phyloP scores from a whole-genome alignment of 1,139 yeast species.

The Hansenula lynferdii region DNA sequence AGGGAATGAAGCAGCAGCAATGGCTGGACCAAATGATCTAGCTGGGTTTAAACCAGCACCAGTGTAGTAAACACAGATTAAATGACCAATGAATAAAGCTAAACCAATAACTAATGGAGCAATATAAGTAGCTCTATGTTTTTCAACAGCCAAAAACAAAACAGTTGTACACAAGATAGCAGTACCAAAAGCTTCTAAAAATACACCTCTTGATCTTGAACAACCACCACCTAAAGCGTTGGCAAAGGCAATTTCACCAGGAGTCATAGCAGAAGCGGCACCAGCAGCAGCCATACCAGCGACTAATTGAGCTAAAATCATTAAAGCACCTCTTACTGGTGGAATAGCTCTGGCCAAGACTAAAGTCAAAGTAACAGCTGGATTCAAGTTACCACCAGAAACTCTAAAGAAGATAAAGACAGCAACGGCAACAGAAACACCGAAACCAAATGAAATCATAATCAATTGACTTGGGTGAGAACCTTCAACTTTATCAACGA shows the following conservation, averaged over 20 bases:
- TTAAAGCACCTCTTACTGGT: conserved; percentile 63
- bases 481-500: conserved; percentile 30
- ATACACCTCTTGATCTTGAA: conserved; percentile 71
- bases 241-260: conserved; percentile 71
- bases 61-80: conserved; percentile 77
- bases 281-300: conserved; percentile 95
- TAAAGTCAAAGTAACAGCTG: conserved; percentile 78
- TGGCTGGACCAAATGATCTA: conserved; percentile 80
- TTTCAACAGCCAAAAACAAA: conserved; percentile 80
- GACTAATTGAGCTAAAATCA: conserved; percentile 65
- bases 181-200: conserved; percentile 82
- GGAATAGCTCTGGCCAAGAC: conserved; percentile 68
- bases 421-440: conserved; percentile 76
- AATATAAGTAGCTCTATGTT: conserved; percentile 67
- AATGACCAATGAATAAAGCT: conserved; percentile 76
- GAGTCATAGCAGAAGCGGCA: conserved; percentile 83
- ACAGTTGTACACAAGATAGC: conserved; percentile 71
- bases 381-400: conserved; percentile 89
- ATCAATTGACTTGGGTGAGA: conserved; percentile 67
- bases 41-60: conserved; percentile 96
- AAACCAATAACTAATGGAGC: conserved; percentile 86
- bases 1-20: conserved; percentile 72
- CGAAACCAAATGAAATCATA: conserved; percentile 86
- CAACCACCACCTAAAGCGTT: conserved; percentile 71
- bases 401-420: conserved; percentile 73